Evolutionary conservation across 176 grass and related monocot species (phyloP).

Genomic region (Carex pumila): DNA sequence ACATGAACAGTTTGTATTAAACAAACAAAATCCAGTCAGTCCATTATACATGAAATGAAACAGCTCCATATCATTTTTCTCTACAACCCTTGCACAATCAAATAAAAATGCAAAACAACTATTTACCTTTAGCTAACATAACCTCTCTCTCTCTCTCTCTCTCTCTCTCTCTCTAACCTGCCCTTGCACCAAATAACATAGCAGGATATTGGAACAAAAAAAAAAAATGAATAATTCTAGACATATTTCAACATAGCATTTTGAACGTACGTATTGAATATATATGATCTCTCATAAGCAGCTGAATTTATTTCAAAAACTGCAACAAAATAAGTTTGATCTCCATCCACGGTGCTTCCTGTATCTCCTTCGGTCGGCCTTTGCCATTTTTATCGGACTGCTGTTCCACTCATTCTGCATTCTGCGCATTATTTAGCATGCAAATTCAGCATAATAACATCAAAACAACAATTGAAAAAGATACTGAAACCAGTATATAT

Average conservation of each 20-base stretch:
- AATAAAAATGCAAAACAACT: neutral
- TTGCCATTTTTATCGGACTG: constrained; percentile 85
- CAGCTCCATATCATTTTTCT: constrained; percentile 2
- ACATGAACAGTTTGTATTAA: neutral
- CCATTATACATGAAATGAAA: neutral
- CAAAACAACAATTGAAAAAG: neutral
- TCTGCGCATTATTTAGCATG: constrained; percentile 28
- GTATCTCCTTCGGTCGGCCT: constrained; percentile 51
- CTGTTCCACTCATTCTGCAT: constrained; percentile 78
- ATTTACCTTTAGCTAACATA: constrained; percentile 2
- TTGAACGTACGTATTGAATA: neutral
- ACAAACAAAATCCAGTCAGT: neutral
- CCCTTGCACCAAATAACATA: constrained; percentile 3
- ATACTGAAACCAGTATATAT: too few species aligned
- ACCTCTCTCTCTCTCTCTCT: too few species aligned
- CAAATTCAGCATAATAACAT: neutral
- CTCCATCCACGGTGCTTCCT: constrained; percentile 51
- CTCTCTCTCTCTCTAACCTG: neutral
- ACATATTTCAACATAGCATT: constrained; percentile 18
- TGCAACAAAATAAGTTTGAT: constrained; percentile 70
- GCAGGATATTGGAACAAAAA: neutral
- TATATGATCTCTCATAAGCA: neutral
- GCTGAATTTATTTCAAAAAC: constrained; percentile 8
- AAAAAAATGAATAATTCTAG: neutral
- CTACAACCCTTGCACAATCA: neutral